Evolutionary conservation across 2,329 filamentous ascomycete genomes (phyloP).

Genomic region (Fusarium haematococcum): DNA sequence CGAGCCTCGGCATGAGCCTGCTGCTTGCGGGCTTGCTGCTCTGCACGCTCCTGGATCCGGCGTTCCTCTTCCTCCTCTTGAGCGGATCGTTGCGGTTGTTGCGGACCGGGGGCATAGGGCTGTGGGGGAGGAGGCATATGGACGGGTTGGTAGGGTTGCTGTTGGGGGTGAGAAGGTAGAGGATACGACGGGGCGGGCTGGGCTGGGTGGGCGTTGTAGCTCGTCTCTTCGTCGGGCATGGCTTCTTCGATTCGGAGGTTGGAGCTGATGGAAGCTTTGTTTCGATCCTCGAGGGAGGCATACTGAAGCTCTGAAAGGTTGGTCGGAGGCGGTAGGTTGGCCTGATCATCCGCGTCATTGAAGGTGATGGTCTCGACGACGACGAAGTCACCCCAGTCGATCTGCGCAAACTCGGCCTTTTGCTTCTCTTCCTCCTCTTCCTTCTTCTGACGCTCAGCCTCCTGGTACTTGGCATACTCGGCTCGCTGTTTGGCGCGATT

Average conservation of each 20-base stretch:
- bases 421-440: constrained; percentile 90
- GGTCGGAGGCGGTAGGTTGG: constrained; percentile 88
- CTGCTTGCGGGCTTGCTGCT: constrained; percentile 73
- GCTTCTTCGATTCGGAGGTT: constrained; percentile 93
- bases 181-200: constrained; percentile 52
- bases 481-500: constrained; percentile 86
- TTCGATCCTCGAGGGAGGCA: constrained; percentile 94
- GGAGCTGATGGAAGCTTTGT: constrained; percentile 85
- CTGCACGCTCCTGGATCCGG: constrained; percentile 72
- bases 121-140: constrained; percentile 56
- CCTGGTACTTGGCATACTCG: constrained; percentile 87
- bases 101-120: constrained; percentile 37
- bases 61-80: constrained; percentile 73
- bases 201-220: constrained; percentile 61
- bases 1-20: constrained; percentile 84
- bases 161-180: constrained; percentile 59
- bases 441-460: constrained; percentile 86
- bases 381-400: constrained; percentile 98
- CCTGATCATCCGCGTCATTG: constrained; percentile 86
- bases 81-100: constrained; percentile 51
- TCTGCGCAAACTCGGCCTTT: constrained; percentile 79
- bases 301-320: constrained; percentile 93
- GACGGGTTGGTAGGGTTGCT: constrained; percentile 48
- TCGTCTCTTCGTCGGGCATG: constrained; percentile 82
- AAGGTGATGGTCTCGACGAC: constrained; percentile 96